A percentile compares a stretch with the other conserved stretches of the same genome.
Evolutionary conservation across 2,329 filamentous ascomycete species (phyloP).

Genomic region (Venturia oleaginea): DNA sequence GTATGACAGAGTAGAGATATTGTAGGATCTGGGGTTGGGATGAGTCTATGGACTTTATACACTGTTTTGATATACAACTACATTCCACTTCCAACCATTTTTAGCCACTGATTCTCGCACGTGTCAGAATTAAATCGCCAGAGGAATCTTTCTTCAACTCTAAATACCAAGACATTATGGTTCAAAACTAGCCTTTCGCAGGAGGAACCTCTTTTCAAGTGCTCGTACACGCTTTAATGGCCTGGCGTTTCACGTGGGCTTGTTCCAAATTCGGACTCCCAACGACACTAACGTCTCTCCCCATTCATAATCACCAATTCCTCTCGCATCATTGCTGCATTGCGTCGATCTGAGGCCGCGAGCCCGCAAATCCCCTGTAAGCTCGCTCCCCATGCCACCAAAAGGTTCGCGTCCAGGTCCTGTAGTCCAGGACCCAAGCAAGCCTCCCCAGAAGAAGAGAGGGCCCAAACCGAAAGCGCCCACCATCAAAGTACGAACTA

Average conservation of each 20-base stretch:
- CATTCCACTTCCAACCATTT: background rate
- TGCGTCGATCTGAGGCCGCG: background rate
- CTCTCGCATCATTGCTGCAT: background rate
- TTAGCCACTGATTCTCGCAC: too few relatives aligned
- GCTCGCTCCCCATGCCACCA: background rate
- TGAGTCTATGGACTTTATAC: background rate
- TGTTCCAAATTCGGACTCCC: background rate
- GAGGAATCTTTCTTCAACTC: too few relatives aligned
- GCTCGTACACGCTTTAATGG: too few relatives aligned
- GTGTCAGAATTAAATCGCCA: too few relatives aligned
- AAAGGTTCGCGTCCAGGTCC: background rate
- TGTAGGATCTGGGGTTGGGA: background rate
- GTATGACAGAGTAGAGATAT: background rate
- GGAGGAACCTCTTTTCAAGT: too few relatives aligned
- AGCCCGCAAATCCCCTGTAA: background rate
- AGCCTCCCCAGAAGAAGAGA: slow-evolving; percentile 1
- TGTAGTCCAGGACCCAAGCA: background rate
- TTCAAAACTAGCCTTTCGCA: too few relatives aligned
- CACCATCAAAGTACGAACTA: background rate
- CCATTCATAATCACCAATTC: background rate
- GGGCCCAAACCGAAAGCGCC: background rate
- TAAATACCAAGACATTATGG: too few relatives aligned
- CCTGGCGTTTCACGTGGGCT: background rate
- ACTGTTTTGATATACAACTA: background rate
- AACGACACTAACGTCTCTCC: background rate